These are phyloP conservation scores for Tilletia horrida DNA, from an alignment of 1,284 basidiomycete genomes.

Conservation along the genomic window DNA sequence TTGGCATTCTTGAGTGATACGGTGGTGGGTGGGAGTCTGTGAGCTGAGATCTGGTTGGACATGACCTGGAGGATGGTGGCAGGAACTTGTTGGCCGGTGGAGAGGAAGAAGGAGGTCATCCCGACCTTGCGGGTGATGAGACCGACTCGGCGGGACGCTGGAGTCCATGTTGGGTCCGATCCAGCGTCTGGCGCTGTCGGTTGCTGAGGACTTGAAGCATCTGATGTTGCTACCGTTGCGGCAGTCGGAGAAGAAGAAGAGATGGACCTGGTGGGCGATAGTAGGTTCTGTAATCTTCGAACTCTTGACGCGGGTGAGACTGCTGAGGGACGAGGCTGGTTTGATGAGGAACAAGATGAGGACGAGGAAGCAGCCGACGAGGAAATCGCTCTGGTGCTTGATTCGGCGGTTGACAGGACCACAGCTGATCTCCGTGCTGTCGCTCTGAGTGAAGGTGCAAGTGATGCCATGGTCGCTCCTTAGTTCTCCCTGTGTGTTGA, in stretches of 20 bases:
- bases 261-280: background rate
- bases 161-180: conserved; percentile 64
- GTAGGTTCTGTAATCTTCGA: conserved; percentile 2
- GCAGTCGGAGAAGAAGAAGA: background rate
- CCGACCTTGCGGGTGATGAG: conserved; percentile 91
- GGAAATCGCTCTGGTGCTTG: background rate
- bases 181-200: background rate
- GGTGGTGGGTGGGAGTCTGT: conserved; percentile 24
- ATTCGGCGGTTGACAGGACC: background rate
- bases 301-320: background rate
- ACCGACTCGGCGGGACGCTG: conserved; percentile 76
- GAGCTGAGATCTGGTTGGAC: conserved; percentile 41
- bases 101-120: conserved; percentile 91
- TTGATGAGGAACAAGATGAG: background rate
- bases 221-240: background rate
- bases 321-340: background rate
- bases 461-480: background rate
- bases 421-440: background rate
- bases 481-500: background rate
- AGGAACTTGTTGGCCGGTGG: conserved; percentile 78
- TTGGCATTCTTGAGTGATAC: background rate
- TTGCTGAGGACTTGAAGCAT: background rate
- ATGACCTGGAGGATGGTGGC: conserved; percentile 90
- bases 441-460: background rate
- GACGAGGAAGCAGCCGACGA: background rate